phyloP scores from a whole-genome alignment of 2,329 filamentous ascomycete species.

The Diatrype stigma region DNA sequence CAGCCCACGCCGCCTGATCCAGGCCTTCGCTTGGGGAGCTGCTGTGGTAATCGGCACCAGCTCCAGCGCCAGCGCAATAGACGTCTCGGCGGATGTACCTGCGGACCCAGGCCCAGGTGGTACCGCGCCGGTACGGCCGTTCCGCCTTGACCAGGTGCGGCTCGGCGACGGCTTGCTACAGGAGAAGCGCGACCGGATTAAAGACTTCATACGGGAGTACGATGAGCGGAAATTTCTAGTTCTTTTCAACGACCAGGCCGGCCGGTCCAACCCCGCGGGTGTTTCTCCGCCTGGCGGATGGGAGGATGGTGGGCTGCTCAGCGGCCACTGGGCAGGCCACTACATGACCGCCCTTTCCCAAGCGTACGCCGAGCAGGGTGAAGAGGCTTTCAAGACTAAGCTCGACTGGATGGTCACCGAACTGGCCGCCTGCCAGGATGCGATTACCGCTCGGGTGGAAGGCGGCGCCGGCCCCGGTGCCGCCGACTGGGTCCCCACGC shows the following conservation, averaged over 20 bases:
- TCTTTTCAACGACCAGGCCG: conserved; percentile 29
- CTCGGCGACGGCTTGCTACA: conserved; percentile 27
- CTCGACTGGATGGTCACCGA: conserved; percentile 31
- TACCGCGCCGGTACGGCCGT: conserved; percentile 28
- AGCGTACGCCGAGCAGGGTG: conserved; percentile 28
- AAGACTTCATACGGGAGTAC: conserved; percentile 23
- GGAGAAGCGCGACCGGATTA: conserved; percentile 30
- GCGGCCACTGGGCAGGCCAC: conserved; percentile 30
- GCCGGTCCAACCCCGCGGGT: conserved; percentile 22
- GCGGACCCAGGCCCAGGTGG: conserved; percentile 23
- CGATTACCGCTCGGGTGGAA: conserved; percentile 23
- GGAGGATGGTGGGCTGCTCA: conserved; percentile 31
- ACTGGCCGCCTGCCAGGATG: conserved; percentile 25
- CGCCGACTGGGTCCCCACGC: conserved; percentile 24
- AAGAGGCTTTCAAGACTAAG: conserved; percentile 26
- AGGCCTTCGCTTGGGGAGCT: conserved; percentile 7
- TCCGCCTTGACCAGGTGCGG: conserved; percentile 28
- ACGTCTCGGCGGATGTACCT: conserved; percentile 1
- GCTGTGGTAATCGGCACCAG: conserved; percentile 6
- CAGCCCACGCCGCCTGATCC: conserved; percentile 10
- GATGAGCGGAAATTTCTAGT: conserved; percentile 27
- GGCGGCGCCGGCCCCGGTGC: conserved; percentile 8
- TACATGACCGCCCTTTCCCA: conserved; percentile 29
- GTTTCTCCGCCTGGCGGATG: conserved; percentile 26
- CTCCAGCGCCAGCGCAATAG: conserved; percentile 1